Percentiles rank a stretch among this genome's conserved stretches.
Evolutionary conservation across 345 rosid genomes (phyloP).

Genomic region (Salix koriyanagi): DNA sequence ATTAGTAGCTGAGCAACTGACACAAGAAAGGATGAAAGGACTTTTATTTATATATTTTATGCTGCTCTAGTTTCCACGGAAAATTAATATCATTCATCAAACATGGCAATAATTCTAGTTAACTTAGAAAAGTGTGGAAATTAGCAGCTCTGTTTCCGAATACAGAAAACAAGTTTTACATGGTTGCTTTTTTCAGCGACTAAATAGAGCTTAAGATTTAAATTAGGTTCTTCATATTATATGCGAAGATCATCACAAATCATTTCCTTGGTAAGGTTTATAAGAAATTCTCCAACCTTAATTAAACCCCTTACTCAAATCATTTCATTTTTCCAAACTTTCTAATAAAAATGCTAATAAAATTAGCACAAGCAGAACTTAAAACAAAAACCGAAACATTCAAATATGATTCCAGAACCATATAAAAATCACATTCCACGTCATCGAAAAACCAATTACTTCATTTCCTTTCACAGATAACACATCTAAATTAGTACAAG

Average conservation of each 20-base stretch:
- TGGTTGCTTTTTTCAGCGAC: constrained; percentile 10
- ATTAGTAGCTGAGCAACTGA: constrained; percentile 18
- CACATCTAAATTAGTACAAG: background rate
- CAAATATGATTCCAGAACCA: background rate
- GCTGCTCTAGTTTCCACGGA: background rate
- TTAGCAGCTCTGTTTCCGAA: background rate
- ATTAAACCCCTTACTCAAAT: background rate
- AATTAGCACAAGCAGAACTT: background rate
- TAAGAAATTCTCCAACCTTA: background rate
- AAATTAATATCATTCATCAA: background rate
- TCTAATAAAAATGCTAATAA: background rate
- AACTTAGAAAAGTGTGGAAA: background rate
- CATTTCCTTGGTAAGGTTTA: background rate
- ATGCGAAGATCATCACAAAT: background rate
- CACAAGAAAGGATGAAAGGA: constrained; percentile 8
- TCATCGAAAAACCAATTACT: background rate
- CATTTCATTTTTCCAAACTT: background rate
- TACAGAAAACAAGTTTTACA: background rate
- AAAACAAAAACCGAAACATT: background rate
- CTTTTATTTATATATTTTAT: background rate
- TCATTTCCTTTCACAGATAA: background rate
- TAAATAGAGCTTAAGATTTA: background rate
- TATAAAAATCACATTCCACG: background rate
- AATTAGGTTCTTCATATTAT: background rate
- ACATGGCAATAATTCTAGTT: background rate